phyloP scores from a whole-genome alignment of 139 green algal species.

The Volvox reticuliferus region DNA sequence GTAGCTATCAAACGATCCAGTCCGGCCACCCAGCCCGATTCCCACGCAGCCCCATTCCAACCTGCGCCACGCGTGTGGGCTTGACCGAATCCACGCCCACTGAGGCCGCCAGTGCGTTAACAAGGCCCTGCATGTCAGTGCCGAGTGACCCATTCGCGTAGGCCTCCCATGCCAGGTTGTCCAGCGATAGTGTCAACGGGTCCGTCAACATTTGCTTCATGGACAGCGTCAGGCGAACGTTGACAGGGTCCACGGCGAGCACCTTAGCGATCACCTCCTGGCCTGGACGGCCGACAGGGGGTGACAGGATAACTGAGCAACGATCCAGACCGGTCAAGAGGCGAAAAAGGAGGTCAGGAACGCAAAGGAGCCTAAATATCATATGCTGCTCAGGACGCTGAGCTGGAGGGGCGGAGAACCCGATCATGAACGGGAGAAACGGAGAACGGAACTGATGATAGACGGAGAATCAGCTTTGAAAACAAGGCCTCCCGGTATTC shows the following conservation, averaged over 20 bases:
- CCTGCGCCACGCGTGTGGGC: neutral
- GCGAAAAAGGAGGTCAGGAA: too few relatives aligned
- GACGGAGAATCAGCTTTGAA: too few relatives aligned
- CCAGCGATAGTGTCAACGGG: conserved; percentile 35
- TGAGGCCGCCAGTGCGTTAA: neutral
- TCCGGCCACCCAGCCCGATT: neutral
- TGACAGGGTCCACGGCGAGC: conserved; percentile 40
- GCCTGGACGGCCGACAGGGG: conserved; percentile 22
- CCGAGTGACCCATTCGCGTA: neutral
- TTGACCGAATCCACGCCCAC: neutral
- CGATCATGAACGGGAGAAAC: too few relatives aligned
- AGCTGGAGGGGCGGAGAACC: too few relatives aligned
- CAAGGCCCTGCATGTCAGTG: neutral
- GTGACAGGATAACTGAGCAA: too few relatives aligned
- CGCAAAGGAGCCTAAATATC: too few relatives aligned
- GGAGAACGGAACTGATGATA: too few relatives aligned
- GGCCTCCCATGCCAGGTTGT: conserved; percentile 23
- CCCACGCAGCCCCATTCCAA: neutral
- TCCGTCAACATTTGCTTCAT: conserved; percentile 46
- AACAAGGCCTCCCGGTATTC: neutral
- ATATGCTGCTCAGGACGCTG: too few relatives aligned
- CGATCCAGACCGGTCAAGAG: too few relatives aligned
- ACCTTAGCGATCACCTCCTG: conserved; percentile 50
- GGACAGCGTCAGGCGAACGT: conserved; percentile 55
- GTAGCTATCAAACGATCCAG: too few relatives aligned